These are phyloP conservation scores for Bisporella sp. DNA, from an alignment of 2,329 filamentous ascomycete species.

Conservation along the genomic window DNA sequence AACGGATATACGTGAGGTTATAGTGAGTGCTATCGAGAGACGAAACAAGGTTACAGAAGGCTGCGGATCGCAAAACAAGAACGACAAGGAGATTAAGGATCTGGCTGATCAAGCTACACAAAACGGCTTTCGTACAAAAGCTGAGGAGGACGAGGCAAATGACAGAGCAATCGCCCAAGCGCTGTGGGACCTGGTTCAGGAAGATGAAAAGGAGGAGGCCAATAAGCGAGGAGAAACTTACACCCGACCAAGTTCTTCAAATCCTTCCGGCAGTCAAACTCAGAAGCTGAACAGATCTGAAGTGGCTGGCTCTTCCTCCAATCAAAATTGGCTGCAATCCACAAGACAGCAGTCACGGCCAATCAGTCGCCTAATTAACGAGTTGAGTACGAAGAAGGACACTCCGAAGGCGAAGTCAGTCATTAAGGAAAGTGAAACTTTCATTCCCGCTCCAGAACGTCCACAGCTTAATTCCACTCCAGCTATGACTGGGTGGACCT, in stretches of 20 bases:
- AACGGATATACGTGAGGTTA: conserved; percentile 63
- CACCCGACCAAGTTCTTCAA: conserved; percentile 7
- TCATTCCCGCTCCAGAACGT: conserved; percentile 5
- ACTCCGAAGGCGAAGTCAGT: background rate
- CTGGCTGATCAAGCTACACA: conserved; percentile 56
- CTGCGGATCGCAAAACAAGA: conserved; percentile 60
- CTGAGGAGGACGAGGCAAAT: conserved; percentile 84
- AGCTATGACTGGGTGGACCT: conserved; percentile 45
- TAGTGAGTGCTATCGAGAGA: conserved; percentile 64
- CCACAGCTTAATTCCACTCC: conserved; percentile 6
- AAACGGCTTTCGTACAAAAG: conserved; percentile 74
- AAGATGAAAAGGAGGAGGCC: conserved; percentile 45
- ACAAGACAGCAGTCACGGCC: conserved; percentile 16
- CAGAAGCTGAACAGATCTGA: background rate
- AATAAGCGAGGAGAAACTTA: background rate
- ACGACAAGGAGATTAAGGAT: conserved; percentile 58
- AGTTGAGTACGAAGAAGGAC: conserved; percentile 6
- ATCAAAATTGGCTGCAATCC: background rate
- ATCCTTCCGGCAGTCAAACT: conserved; percentile 22
- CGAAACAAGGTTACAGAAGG: conserved; percentile 61
- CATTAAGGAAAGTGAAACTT: background rate
- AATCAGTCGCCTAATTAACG: conserved; percentile 21
- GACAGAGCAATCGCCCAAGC: conserved; percentile 81
- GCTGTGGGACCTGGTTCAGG: conserved; percentile 77
- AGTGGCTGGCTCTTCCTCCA: conserved; percentile 2